These are phyloP conservation scores for Neofusicoccum sp. DNA, from an alignment of 2,329 filamentous ascomycete genomes.

Conservation along the genomic window DNA sequence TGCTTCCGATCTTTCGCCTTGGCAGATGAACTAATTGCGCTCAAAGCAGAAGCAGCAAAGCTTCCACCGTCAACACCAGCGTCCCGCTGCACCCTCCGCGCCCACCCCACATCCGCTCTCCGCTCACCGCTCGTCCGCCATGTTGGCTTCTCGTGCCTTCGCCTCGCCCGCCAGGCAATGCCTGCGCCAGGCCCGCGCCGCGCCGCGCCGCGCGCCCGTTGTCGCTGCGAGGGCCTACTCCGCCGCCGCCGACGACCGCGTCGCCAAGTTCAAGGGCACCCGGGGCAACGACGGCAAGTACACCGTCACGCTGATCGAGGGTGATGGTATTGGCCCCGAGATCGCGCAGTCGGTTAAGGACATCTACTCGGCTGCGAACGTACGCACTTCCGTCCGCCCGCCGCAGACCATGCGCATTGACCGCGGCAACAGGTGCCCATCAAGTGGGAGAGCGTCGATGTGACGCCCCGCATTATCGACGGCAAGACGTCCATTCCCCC, in stretches of 20 bases:
- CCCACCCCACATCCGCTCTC: constrained; percentile 1
- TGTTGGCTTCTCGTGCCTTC: constrained; percentile 80
- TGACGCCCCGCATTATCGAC: constrained; percentile 88
- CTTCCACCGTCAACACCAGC: constrained; percentile 16
- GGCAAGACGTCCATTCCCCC: constrained; percentile 95
- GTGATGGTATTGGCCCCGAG: constrained; percentile 97
- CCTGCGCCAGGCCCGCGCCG: constrained; percentile 60
- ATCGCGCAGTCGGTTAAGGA: constrained; percentile 98
- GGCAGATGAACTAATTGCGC: constrained; percentile 16
- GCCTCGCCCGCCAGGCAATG: constrained; percentile 76
- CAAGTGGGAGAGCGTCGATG: constrained; percentile 95
- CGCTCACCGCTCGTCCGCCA: constrained; percentile 49
- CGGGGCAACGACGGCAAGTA: constrained; percentile 92
- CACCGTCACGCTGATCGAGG: constrained; percentile 95
- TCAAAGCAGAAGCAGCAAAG: constrained; percentile 9
- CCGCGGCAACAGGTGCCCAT: constrained; percentile 67
- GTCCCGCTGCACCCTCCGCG: constrained; percentile 5
- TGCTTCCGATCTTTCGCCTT: constrained; percentile 9
- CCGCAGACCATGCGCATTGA: constrained; percentile 15
- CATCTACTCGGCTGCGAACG: constrained; percentile 94
- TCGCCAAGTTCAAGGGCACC: constrained; percentile 89
- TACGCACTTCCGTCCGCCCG: constrained; percentile 41
- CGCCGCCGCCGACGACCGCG: constrained; percentile 60
- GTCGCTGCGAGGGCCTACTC: constrained; percentile 53
- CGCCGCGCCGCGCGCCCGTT: constrained; percentile 3